These are phyloP conservation scores for Ophiocordyceps sinensis DNA, from an alignment of 2,329 filamentous ascomycete genomes.

Conservation along the genomic window DNA sequence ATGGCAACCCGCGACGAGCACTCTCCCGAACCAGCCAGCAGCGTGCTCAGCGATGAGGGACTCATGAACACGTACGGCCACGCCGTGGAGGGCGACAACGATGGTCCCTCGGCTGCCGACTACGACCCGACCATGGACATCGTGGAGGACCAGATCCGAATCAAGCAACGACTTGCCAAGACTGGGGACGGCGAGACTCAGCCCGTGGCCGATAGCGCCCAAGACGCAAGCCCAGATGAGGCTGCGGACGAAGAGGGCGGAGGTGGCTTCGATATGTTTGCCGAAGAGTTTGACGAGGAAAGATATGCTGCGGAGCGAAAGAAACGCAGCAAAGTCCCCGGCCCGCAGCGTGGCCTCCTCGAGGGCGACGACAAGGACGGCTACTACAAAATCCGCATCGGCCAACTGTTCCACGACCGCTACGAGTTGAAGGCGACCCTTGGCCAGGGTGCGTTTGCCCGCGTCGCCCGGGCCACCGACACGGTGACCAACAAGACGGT, in stretches of 20 bases:
- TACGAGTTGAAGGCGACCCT: constrained; percentile 82
- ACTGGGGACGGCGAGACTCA: constrained; percentile 32
- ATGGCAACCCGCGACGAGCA: constrained; percentile 34
- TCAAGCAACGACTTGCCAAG: constrained; percentile 48
- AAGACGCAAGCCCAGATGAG: constrained; percentile 9
- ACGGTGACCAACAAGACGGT: constrained; percentile 61
- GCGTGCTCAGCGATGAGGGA: constrained; percentile 51
- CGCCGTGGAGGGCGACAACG: constrained; percentile 30
- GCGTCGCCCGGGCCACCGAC: constrained; percentile 81
- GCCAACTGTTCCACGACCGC: constrained; percentile 76
- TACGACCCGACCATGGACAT: constrained; percentile 85
- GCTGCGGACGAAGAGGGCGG: constrained; percentile 44
- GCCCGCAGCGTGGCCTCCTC: constrained; percentile 59
- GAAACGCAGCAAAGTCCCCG: constrained; percentile 32
- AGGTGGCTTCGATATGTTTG: constrained; percentile 80
- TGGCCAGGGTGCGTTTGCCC: constrained; percentile 92
- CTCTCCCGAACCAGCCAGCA: constrained; percentile 40
- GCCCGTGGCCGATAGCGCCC: constrained; percentile 9
- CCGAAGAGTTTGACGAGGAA: constrained; percentile 58
- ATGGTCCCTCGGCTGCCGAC: constrained; percentile 81
- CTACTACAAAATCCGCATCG: constrained; percentile 89
- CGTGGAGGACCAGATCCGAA: constrained; percentile 64
- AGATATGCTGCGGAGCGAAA: constrained; percentile 43
- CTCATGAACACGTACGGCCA: constrained; percentile 47
- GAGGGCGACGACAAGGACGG: constrained; percentile 92